Evolutionary conservation across 257 asterid genomes (phyloP), one percentile per base, ranked within the genome.

Genomic region (Thymus mandschuricus): DNA sequence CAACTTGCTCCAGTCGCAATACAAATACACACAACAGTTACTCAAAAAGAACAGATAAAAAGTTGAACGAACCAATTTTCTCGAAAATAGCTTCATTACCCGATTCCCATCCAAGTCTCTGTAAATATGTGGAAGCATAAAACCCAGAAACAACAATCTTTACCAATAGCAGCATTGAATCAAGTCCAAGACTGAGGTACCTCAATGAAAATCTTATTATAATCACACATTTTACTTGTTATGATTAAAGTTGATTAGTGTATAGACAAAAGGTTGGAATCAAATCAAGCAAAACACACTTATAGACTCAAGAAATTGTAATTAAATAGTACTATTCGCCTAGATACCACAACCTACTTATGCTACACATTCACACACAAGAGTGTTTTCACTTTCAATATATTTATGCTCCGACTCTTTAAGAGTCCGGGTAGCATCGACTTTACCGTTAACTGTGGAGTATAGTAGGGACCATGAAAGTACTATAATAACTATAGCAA

Each of bases 21-120:
- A 72, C 28, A 67, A 44, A 51, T 60, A 61, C 58, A 70, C 49
- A 8, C 6, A 31, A 48, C 33, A 43, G 33, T 29, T 43, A 10
- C 72, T 59, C 10, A 7, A 28, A 10, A 58, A 4, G 29, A 30
- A 52, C 35, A 30, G 3, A 3, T 28, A 5, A 30, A 41, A 49
- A 55, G 15, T 21, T 13, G 4, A 57, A 48, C 6, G 4, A 49
- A 6, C 38, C 35, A 34, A 21, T 5, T 31, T 50, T 28, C 63
- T 51, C 57, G 6, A n/a, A 29, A 50, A 51, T 13, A 21, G 21
- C 21, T 21, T 21, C 21, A 21, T 21, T 21, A 21, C 21, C 69
- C 35, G 2, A 44, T 8, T 44, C 49, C 49, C 49, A 44, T 57
- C 6, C 27, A 60, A 15, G 41, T 21, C 41, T n/a, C 61, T 28